Base-by-base conservation (phyloP, 495 filamentous ascomycete genomes). In the Evansstolkia leycettana region DNA sequence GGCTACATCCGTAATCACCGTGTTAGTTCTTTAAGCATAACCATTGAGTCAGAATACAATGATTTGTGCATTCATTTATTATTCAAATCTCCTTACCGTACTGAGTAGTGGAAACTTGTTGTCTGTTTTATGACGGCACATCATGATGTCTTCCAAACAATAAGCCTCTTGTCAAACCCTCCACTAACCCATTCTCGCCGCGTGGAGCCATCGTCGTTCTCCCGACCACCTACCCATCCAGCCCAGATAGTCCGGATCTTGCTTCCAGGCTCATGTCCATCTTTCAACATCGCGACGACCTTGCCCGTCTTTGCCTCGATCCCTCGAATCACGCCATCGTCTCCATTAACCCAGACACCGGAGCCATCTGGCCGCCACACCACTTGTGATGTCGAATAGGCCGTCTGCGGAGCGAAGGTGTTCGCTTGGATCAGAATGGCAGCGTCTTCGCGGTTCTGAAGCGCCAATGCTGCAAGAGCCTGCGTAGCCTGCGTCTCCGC, bases 181-280 rank as follows among this genome's bases (percentile, higher is more conserved):
- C 78, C 78, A 59, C 73, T 80, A 20, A 82, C 41, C 62, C 67
- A 68, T 53, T 83, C 78, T 41, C 67, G 55, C 31, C 39, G 45
- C 18, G 26, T 27, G 3, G 26, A 2, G 25, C 41, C 30, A 29
- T 54, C 48, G 6, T 43, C 57, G 16, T n/a, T n/a, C n/a, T 52
- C 45, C 11, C 46, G 28, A 3, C 51, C 51, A 34, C 56, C 43
- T 20, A 79, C 64, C 43, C 39, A 46, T 5, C 78, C 79, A 1
- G 74, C 73, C 73, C 75, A 82, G 20, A 83, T 56, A 42, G 70
- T 72, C 27, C 78, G 54, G 18, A 83, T 70, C 54, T 83, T 83
- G 42, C 58, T 72, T 7, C 75, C 76, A 2, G 54, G 39, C 33
- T 72, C 67, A 60, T 80, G 75, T 0, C 69, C 74, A 26, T 63